phyloP scores from a whole-genome alignment of 2,329 filamentous ascomycete genomes.

The Rhynchosporium agropyri region DNA sequence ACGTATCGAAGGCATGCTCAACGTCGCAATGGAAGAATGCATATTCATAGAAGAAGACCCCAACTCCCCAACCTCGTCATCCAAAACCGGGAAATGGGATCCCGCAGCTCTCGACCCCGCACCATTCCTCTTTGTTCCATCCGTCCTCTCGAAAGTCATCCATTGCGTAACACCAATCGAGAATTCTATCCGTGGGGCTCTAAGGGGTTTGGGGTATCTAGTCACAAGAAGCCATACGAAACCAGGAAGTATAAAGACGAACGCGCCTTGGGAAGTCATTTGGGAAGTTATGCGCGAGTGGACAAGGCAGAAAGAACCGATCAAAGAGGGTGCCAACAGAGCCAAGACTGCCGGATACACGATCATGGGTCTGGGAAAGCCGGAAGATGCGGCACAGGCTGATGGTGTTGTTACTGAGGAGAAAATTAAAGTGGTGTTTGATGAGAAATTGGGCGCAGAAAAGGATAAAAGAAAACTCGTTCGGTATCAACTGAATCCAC shows the following conservation, averaged over 20 bases:
- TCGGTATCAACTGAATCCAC: constrained; percentile 87
- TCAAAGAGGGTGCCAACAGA: constrained; percentile 73
- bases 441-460: constrained; percentile 76
- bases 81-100: constrained; percentile 50
- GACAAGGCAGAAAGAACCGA: constrained; percentile 76
- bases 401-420: constrained; percentile 24
- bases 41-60: constrained; percentile 32
- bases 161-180: constrained; percentile 81
- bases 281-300: constrained; percentile 96
- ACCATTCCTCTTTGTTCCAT: constrained; percentile 86
- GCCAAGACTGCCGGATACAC: constrained; percentile 70
- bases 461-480: constrained; percentile 69
- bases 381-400: constrained; percentile 42
- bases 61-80: constrained; percentile 42
- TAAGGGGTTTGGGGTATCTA: constrained; percentile 78
- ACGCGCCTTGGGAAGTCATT: constrained; percentile 85
- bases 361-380: constrained; percentile 55
- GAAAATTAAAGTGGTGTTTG: constrained; percentile 64
- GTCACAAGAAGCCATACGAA: constrained; percentile 88
- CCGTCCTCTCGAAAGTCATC: constrained; percentile 72
- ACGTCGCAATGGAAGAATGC: constrained; percentile 79
- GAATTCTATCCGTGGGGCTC: constrained; percentile 76
- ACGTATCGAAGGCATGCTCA: constrained; percentile 89
- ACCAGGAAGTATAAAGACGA: constrained; percentile 87
- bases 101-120: constrained; percentile 70